Base-by-base conservation (phyloP, 2,329 filamentous ascomycete species). In the Teratosphaeria zuluensis region DNA sequence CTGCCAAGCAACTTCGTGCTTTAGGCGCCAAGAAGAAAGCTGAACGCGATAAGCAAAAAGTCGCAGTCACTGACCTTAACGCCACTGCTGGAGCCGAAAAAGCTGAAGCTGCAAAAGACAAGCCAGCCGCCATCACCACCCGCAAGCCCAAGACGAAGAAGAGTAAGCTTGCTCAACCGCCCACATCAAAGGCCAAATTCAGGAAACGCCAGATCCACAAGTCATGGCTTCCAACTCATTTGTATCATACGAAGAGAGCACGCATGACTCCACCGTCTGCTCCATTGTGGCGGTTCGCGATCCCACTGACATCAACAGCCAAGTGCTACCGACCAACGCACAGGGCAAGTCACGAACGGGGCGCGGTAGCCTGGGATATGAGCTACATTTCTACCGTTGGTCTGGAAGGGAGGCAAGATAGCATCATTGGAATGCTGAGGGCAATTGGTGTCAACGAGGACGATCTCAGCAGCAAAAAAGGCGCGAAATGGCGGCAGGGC, bases 201-300 rank as follows among this genome's bases (percentile, higher is more conserved):
- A 85, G 87, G 64, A 94, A 90, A 74, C 85, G 94, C 33, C 92
- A 97, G 71, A 77, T 87, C 53, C 81, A 89, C 72, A 97, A 97
- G 77, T 91, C 89, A 2, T 96, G 92, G 90, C 78, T 99, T 16
- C 94, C 94, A 0, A 97, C 94, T 6, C 94, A 99, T 72, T 76
- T 95, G 63, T 99, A 89, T 82, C 92, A 96, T 74, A 86, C 92
- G 2, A 99, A 99, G 73, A 81, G 94, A 60, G 90, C 94, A 24
- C 88, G 83, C 61, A 95, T 99, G 89, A 91, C 91, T 0, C 81
- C 84, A 7, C 87, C 89, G 0, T 86, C 83, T 54, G 81, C 87
- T 52, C 87, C 90, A 2, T 74, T 94, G n/a, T 99, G 94, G 94
- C 83, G 91, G 48, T 96, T 96, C 73, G 84, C 90, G 0, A 77